Percentiles rank a stretch among this genome's conserved stretches.
These are phyloP conservation scores for Sporothrix brasiliensis DNA, from an alignment of 2,329 filamentous ascomycete genomes.

Conservation along the genomic window DNA sequence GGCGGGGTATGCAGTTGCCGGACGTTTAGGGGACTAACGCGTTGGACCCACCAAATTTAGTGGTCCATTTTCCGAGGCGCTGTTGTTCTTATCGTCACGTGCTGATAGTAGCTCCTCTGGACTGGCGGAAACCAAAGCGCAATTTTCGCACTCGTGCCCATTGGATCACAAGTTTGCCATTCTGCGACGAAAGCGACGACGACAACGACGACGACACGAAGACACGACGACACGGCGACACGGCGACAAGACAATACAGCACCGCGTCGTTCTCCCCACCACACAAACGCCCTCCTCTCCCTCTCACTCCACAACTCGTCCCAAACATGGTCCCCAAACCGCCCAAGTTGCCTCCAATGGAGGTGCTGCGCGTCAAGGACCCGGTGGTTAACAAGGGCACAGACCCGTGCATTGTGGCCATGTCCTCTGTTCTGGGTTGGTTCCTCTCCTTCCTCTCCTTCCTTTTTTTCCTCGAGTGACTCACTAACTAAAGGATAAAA, in stretches of 20 bases:
- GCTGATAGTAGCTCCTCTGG: conserved; percentile 21
- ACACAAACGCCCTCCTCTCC: conserved; percentile 43
- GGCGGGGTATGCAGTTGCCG: neutral
- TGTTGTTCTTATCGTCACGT: conserved; percentile 28
- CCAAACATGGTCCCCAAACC: conserved; percentile 48
- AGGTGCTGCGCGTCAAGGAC: conserved; percentile 57
- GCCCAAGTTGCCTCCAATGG: conserved; percentile 61
- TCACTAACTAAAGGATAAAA: neutral
- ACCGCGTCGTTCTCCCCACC: neutral
- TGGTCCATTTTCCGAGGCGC: neutral
- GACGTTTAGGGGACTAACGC: neutral
- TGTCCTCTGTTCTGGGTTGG: conserved; percentile 61
- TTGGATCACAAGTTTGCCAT: conserved; percentile 21
- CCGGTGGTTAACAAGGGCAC: conserved; percentile 51
- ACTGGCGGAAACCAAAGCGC: neutral
- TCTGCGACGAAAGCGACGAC: neutral
- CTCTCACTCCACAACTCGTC: conserved; percentile 34
- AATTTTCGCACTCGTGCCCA: conserved; percentile 25
- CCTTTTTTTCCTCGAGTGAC: neutral
- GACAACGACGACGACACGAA: neutral
- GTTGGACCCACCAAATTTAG: neutral
- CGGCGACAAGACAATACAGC: neutral
- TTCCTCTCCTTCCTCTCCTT: conserved; percentile 16
- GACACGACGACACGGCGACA: neutral
- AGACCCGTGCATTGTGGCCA: conserved; percentile 59